These are phyloP conservation scores for Phytopythium boreale DNA, from an alignment of 352 stramenopile species.

Conservation along the genomic window DNA sequence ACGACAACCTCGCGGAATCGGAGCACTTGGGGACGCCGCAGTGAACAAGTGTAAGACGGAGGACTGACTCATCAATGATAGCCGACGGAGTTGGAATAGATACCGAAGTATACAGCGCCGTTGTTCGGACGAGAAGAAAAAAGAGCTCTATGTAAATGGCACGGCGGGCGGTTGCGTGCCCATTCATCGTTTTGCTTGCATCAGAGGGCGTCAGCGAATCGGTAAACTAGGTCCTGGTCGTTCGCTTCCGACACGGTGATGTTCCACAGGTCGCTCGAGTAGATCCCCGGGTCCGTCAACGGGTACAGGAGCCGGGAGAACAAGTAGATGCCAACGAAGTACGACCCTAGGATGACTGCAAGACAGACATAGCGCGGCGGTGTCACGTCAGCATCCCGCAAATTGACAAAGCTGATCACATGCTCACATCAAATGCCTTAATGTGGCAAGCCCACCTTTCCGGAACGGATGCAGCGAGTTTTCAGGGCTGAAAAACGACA, in stretches of 20 bases:
- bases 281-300: conserved; percentile 75
- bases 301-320: conserved; percentile 77
- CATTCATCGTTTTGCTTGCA: background rate
- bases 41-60: background rate
- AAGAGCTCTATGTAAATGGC: conserved; percentile 6
- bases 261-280: conserved; percentile 82
- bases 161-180: background rate
- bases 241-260: conserved; percentile 43
- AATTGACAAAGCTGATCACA: background rate
- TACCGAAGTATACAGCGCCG: background rate
- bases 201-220: conserved; percentile 40
- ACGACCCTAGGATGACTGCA: conserved; percentile 69
- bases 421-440: background rate
- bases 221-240: conserved; percentile 40
- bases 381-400: background rate
- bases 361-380: conserved; percentile 4
- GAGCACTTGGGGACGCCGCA: background rate
- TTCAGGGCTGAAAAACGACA: conserved; percentile 80
- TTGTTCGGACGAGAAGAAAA: background rate
- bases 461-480: conserved; percentile 73
- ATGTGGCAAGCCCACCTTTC: conserved; percentile 37
- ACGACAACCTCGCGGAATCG: background rate
- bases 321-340: conserved; percentile 81
- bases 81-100: background rate
- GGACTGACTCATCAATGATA: background rate